Evolutionary conservation across 768 basidiomycete genomes (phyloP).

Genomic region (Suillus sp.): DNA sequence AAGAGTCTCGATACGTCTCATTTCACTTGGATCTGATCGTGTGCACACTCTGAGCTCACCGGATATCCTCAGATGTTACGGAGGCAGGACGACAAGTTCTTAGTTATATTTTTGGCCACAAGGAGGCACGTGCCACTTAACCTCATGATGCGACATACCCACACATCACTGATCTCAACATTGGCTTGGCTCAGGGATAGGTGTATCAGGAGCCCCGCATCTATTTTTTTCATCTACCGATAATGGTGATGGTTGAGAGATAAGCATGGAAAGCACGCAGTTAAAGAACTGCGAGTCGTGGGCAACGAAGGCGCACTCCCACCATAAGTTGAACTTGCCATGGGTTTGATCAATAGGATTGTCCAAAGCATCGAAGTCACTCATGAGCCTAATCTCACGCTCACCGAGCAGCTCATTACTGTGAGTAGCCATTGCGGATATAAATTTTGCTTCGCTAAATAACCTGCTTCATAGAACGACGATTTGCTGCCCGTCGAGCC

Average conservation of each 20-base stretch:
- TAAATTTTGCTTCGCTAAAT: not conserved
- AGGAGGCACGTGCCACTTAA: not conserved
- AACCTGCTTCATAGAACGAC: slow-evolving; percentile 51
- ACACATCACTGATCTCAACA: not conserved
- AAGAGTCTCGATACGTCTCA: not conserved
- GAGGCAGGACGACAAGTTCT: not conserved
- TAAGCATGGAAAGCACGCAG: not conserved
- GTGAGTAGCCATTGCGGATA: slow-evolving; percentile 36
- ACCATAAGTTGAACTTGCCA: slow-evolving; percentile 9
- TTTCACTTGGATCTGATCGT: not conserved
- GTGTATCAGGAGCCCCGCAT: not conserved
- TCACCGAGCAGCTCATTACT: slow-evolving; percentile 58
- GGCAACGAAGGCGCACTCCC: not conserved
- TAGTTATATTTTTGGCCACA: not conserved
- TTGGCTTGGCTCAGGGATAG: not conserved
- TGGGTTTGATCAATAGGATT: slow-evolving; percentile 30
- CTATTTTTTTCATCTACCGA: not conserved
- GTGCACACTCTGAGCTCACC: not conserved
- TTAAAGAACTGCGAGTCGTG: not conserved
- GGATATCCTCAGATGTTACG: not conserved
- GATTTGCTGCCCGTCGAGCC: slow-evolving; percentile 70
- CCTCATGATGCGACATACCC: not conserved
- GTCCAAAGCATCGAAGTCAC: slow-evolving; percentile 48
- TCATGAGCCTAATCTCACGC: slow-evolving; percentile 54
- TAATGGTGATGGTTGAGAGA: slow-evolving; percentile 1